Base-by-base conservation (phyloP, 164 flowering plant genomes). In the Malania oleifera region DNA sequence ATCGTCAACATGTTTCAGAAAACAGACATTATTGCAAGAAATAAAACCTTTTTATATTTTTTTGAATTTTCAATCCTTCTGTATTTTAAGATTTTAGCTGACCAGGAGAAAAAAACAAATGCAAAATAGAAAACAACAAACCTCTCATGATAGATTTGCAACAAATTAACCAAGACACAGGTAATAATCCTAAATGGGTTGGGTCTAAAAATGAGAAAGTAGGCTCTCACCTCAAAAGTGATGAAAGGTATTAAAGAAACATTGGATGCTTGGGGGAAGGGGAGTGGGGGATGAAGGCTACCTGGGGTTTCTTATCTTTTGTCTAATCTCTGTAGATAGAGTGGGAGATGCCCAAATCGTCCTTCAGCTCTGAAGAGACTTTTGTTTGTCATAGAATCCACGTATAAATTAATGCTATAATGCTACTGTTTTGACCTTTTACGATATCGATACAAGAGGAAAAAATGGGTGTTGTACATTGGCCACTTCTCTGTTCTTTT, bases 241-340 rank as follows among this genome's bases (percentile, higher is more conserved):
- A 67, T 72, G 80, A 80, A 81, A 80, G 82, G 52, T 44, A 54
- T 55, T 76, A 83, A 74, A 67, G 76, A 45, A 52, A 73, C 92
- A 80, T 84, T 61, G 92, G 96, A 86, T 89, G 70, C 90, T 81
- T 55, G 59, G 68, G n/a, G n/a, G n/a, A n/a, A n/a, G n/a, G n/a
- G n/a, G n/a, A n/a, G n/a, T 73, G 66, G 66, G 52, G 61, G 41
- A 57, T 52, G 74, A 74, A n/a, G 68, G 54, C 57, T 70, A 70
- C 71, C 71, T 61, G 75, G 71, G 74, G 55, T 68, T 80, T 69
- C 70, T n/a, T n/a, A n/a, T n/a, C n/a, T 56, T 65, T 73, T 78
- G 81, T 80, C 81, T 63, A 77, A 75, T 54, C 54, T 34, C 24
- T 48, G 23, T 19, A 17, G 46, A 46, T 20, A 54, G 19, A 59